phyloP scores from a whole-genome alignment of 257 asterid species.

The Solanum peruvianum region DNA sequence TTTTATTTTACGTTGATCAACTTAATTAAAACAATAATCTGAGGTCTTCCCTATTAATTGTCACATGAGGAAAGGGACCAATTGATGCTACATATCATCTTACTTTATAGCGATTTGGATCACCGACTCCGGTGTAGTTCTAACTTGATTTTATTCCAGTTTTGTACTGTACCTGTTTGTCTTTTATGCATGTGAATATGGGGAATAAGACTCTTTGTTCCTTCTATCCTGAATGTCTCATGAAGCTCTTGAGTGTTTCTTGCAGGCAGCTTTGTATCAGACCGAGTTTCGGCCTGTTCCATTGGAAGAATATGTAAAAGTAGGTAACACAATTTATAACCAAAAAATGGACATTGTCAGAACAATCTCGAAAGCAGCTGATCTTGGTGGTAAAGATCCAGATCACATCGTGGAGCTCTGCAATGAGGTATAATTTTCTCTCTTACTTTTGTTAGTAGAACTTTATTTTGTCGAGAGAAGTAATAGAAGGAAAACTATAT shows the following conservation, averaged over 20 bases:
- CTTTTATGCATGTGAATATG: not conserved
- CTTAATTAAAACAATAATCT: not conserved
- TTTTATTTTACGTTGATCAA: not conserved
- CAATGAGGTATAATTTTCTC: constrained; percentile 58
- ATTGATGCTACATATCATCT: not conserved
- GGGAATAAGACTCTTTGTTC: not conserved
- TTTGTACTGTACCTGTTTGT: not conserved
- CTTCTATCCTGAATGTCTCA: not conserved
- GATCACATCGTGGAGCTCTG: constrained; percentile 93
- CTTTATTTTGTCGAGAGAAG: not conserved
- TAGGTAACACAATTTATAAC: constrained; percentile 69
- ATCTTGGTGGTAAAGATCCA: constrained; percentile 88
- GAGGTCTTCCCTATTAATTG: not conserved
- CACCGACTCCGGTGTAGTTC: not conserved
- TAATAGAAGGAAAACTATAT: constrained; percentile 6
- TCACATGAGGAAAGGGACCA: not conserved
- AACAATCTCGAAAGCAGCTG: constrained; percentile 62
- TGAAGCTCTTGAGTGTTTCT: constrained; percentile 1
- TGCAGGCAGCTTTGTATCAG: constrained; percentile 91
- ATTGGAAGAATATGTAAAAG: constrained; percentile 80
- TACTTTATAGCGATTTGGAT: not conserved
- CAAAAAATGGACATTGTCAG: constrained; percentile 69
- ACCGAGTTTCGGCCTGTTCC: constrained; percentile 98
- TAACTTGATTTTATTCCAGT: not conserved
- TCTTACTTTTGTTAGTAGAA: constrained; percentile 4